Base-by-base conservation (phyloP, 1,139 yeast species). In the Taphrina wiesneri region DNA sequence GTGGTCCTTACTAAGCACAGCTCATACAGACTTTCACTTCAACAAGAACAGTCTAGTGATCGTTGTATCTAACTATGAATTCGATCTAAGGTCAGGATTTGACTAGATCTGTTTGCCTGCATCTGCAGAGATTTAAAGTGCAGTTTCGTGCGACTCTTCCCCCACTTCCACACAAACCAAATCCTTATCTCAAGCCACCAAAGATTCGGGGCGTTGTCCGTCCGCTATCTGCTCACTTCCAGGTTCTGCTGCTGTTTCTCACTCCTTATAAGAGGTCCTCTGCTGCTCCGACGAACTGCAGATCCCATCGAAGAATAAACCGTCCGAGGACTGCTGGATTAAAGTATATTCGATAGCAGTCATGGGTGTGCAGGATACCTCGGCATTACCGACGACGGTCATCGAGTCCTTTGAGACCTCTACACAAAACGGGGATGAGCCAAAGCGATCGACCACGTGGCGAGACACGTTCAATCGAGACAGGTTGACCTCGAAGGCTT, bases 391-490 rank as follows among this genome's bases (percentile, higher is more conserved):
- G 36, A 54, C 59, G 4, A 41, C 49, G 23, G 26, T 7, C 25
- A 19, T 54, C 32, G 59, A 54, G 59, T 15, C 59, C 32, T 54
- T 54, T 26, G 59, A 54, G 25, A 54, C 46, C 13, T n/a, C 47
- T 13, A 39, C 59, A 2, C 34, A 23, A 11, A 11, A 36, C 23
- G n/a, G 23, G 2, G 59, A 30, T 9, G 21, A 21, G 19, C 19
- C 15, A 6, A 39, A 26, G 23, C 11, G 15, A 19, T 17, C 30
- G 23, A 19, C 15, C n/a, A 21, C 28, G 5, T 52, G 43, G 59
- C 30, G 59, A 25, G 49, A 4, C 49, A 25, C 17, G 1, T 32
- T 54, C 15, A 6, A n/a, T 2, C 59, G 36, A 9, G 59, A 36
- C 26, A 36, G 39, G 15, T 1, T 54, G 46, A 23, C 34, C 15